Evolutionary conservation across 2,329 filamentous ascomycete genomes (phyloP).

Genomic region (Bipolaris bicolor): DNA sequence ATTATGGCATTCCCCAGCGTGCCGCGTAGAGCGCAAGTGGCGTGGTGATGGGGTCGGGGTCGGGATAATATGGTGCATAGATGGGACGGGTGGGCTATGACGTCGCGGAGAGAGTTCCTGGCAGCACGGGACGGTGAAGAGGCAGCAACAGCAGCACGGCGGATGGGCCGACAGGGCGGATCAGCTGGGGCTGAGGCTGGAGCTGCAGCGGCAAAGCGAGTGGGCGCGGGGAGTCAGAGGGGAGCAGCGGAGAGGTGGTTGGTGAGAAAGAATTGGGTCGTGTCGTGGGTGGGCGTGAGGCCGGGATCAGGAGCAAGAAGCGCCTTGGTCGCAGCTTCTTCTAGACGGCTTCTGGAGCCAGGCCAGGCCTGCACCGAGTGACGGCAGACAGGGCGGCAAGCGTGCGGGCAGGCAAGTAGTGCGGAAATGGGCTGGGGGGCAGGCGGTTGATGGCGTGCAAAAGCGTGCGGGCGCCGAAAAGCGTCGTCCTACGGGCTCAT

Average conservation of each 20-base stretch:
- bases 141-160: constrained; percentile 8
- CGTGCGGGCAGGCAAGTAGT: background rate
- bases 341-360: background rate
- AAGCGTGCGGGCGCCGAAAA: constrained; percentile 7
- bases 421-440: constrained; percentile 7
- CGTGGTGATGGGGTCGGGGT: constrained; percentile 16
- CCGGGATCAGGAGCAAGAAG: constrained; percentile 16
- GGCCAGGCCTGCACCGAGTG: constrained; percentile 8
- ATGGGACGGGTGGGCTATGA: constrained; percentile 22
- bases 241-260: constrained; percentile 10
- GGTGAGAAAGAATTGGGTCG: constrained; percentile 10
- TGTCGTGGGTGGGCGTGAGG: constrained; percentile 4
- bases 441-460: constrained; percentile 6
- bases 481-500: constrained; percentile 11
- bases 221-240: constrained; percentile 3
- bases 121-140: constrained; percentile 14
- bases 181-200: constrained; percentile 8
- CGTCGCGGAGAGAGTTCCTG: constrained; percentile 17
- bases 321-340: constrained; percentile 2
- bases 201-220: constrained; percentile 3
- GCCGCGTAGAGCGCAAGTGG: constrained; percentile 18
- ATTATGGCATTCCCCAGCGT: constrained; percentile 40
- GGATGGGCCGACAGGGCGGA: constrained; percentile 6
- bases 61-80: constrained; percentile 13
- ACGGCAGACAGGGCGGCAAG: constrained; percentile 3